A percentile compares a stretch with the other conserved stretches of the same genome.
phyloP scores from a whole-genome alignment of 2,329 filamentous ascomycete species.

The Colletotrichum tamarilloi region DNA sequence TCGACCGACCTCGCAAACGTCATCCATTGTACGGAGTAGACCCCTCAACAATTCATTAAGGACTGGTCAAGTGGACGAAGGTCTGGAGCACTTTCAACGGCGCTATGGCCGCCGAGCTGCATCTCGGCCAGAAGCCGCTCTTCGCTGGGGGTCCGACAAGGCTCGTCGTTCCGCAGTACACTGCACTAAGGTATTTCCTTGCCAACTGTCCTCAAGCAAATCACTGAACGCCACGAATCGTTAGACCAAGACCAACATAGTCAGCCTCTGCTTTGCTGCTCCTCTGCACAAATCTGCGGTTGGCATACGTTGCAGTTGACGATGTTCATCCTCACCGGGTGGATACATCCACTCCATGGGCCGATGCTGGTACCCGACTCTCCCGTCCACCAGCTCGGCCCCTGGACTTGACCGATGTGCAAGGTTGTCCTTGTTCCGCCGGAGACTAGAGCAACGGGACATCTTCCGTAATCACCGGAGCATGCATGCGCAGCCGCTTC shows the following conservation, averaged over 20 bases:
- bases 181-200: not conserved
- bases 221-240: conserved; percentile 6
- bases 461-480: conserved; percentile 18
- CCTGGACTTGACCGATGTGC: conserved; percentile 27
- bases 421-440: conserved; percentile 30
- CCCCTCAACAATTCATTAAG: conserved; percentile 12
- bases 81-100: not conserved
- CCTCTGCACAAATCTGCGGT: not conserved
- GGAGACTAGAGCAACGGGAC: conserved; percentile 21
- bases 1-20: not conserved
- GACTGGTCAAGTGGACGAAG: not conserved
- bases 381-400: conserved; percentile 19
- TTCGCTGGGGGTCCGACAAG: not conserved
- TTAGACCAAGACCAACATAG: not conserved
- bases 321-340: conserved; percentile 23
- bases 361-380: conserved; percentile 24
- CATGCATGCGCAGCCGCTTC: conserved; percentile 26
- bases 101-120: conserved; percentile 20
- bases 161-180: not conserved
- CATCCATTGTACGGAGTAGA: not conserved
- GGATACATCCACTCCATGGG: conserved; percentile 31
- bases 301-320: not conserved
- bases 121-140: conserved; percentile 12
- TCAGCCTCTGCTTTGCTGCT: not conserved
- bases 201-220: conserved; percentile 3